Evolutionary conservation across 2,329 filamentous ascomycete genomes (phyloP).

Genomic region (Fusarium transvaalense): DNA sequence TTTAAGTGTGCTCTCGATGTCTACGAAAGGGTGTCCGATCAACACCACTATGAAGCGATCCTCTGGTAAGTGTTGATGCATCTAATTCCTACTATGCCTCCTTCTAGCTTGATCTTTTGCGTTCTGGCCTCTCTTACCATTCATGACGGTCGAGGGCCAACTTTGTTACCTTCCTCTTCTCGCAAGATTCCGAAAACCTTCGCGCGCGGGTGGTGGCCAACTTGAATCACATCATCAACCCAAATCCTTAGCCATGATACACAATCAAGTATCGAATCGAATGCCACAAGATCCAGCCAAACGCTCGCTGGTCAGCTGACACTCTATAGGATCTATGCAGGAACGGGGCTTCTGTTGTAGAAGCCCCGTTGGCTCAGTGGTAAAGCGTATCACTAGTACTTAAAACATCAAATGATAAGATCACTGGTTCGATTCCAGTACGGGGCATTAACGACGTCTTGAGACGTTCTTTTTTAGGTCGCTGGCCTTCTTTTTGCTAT

Average conservation of each 20-base stretch:
- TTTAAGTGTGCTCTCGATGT: constrained; percentile 16
- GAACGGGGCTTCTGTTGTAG: neutral
- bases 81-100: neutral
- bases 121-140: neutral
- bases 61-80: constrained; percentile 2
- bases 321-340: neutral
- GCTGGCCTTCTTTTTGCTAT: neutral
- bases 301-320: neutral
- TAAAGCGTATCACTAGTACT: constrained; percentile 3
- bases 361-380: neutral
- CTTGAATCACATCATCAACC: neutral
- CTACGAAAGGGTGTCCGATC: constrained; percentile 4
- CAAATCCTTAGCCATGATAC: neutral
- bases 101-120: neutral
- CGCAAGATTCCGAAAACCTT: neutral
- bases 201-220: neutral
- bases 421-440: constrained; percentile 3
- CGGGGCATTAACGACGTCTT: neutral
- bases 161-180: constrained; percentile 26
- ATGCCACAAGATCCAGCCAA: neutral
- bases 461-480: neutral
- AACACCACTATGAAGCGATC: constrained; percentile 10
- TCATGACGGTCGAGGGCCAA: neutral
- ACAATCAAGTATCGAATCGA: neutral
- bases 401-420: neutral